phyloP scores from a whole-genome alignment of 805 yeast species.

The Cyberlindnera americana region DNA sequence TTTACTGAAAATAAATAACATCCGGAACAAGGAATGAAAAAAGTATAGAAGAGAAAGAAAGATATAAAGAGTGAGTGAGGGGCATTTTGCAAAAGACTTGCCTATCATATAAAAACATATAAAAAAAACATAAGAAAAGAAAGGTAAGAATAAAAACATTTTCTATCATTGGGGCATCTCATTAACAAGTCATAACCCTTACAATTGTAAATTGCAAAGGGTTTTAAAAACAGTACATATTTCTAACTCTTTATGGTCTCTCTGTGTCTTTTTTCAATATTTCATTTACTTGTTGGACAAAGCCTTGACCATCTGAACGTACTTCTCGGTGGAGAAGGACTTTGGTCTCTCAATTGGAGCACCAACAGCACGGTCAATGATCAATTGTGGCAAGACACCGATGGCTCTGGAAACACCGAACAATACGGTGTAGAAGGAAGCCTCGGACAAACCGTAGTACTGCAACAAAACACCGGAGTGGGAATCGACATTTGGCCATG shows the following conservation, averaged over 20 bases:
- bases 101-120: too few species aligned
- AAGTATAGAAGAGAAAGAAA: too few species aligned
- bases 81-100: neutral
- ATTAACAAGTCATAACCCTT: conserved; percentile 12
- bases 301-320: conserved; percentile 70
- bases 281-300: conserved; percentile 25
- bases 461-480: conserved; percentile 83
- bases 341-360: conserved; percentile 85
- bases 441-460: conserved; percentile 81
- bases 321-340: conserved; percentile 91
- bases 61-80: too few species aligned
- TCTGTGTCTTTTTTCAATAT: neutral
- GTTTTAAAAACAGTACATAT: conserved; percentile 1
- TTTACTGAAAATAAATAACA: conserved; percentile 3
- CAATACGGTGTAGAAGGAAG: conserved; percentile 78
- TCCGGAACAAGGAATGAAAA: neutral
- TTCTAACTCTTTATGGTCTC: too few species aligned
- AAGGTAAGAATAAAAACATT: neutral
- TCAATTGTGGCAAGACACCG: conserved; percentile 82
- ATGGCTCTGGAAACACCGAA: conserved; percentile 86
- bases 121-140: too few species aligned
- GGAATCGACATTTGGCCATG: conserved; percentile 91
- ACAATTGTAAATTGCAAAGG: too few species aligned
- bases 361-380: conserved; percentile 81
- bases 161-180: conserved; percentile 1